phyloP scores from a whole-genome alignment of 192 early-diverging fungal species.

The Backusella tuberculispora region DNA sequence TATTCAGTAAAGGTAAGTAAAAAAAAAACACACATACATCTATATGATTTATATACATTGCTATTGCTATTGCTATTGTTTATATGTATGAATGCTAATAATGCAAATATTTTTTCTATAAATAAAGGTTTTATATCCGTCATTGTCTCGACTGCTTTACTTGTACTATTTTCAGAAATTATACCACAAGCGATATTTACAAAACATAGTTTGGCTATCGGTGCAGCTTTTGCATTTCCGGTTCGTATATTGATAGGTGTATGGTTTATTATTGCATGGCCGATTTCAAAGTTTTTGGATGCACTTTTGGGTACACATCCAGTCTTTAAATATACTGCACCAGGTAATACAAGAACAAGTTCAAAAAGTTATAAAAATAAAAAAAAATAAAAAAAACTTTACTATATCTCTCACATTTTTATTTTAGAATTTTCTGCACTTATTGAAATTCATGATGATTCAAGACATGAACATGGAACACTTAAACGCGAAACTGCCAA shows the following conservation, averaged over 20 bases:
- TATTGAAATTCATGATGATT: slow-evolving; percentile 59
- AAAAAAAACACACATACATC: not conserved
- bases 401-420: not conserved
- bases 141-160: slow-evolving; percentile 77
- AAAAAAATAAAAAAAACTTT: not conserved
- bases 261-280: slow-evolving; percentile 71
- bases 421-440: slow-evolving; percentile 62
- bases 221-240: slow-evolving; percentile 84
- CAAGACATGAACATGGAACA: slow-evolving; percentile 57
- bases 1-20: slow-evolving; percentile 60
- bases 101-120: no score
- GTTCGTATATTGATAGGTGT: slow-evolving; percentile 62
- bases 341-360: slow-evolving; percentile 41
- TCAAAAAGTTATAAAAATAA: not conserved
- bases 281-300: slow-evolving; percentile 87
- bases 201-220: slow-evolving; percentile 85
- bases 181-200: slow-evolving; percentile 93
- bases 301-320: slow-evolving; percentile 76
- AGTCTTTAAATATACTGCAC: slow-evolving; percentile 78
- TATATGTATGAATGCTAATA: not conserved
- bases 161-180: slow-evolving; percentile 94
- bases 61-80: not conserved
- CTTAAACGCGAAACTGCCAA: slow-evolving; percentile 67
- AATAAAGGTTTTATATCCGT: slow-evolving; percentile 82
- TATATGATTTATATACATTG: not conserved